Evolutionary conservation across 164 flowering plant species (phyloP), one percentile per base, ranked within the genome.

Genomic region (Saururus chinensis): DNA sequence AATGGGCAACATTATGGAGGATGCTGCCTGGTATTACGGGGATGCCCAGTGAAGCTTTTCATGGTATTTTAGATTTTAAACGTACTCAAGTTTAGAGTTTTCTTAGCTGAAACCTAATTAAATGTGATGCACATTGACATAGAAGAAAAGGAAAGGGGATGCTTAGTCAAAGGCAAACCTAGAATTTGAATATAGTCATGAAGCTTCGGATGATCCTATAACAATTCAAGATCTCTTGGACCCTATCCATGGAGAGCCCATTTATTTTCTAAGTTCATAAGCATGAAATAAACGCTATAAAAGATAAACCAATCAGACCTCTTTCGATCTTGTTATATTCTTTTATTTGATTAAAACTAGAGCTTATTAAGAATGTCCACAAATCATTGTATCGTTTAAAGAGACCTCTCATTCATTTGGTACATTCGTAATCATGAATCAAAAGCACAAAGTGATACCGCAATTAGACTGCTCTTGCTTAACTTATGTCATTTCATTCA

Each of bases 1-100:
- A 6, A 30, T 30, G 37, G 6, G 37, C 37, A 2, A 30, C 37
- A 30, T 30, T 2, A 2, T 30, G 37, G n/a, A 80, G 91, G 73
- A 80, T 92, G 93, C 71, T 92, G 70, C 77, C 89, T 60, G 82
- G 64, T 45, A 75, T 89, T 63, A 92, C 95, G 63, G 88, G 87
- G 66, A 75, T 92, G 74, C 89, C 95, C 7, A 64, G 74, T 57
- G 84, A 79, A 64, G 83, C 80, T 49, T 85, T 89, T 75, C 80
- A 83, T 75, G 88, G 95, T 87, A 30, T 30, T 2, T 26, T 5
- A 6, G 26, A 24, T 30, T n/a, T 23, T 23, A 11, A 40, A 9
- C 30, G 9, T 42, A 26, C 5, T 42, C 24, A 13, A 30, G 26
- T 66, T 57, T 21, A 21, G 8, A 20, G 40, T 19, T 20, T 60